A percentile compares a stretch with the other conserved stretches of the same genome.
phyloP scores from a whole-genome alignment of 805 yeast species.

The Ogataea nonfermentans region DNA sequence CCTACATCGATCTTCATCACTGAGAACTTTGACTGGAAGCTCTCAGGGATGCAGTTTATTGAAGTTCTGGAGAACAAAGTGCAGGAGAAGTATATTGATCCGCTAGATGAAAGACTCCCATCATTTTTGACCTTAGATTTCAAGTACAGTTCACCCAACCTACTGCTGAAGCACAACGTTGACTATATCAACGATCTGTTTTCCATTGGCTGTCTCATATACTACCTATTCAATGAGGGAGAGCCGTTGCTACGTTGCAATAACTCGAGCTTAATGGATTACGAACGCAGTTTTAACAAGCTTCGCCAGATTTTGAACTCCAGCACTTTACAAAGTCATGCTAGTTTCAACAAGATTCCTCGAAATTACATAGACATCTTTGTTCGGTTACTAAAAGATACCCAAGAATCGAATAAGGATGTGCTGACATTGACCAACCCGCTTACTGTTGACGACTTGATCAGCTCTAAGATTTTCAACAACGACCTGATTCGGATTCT shows the following conservation, averaged over 20 bases:
- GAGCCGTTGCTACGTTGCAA: constrained; percentile 44
- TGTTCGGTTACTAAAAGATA: constrained; percentile 51
- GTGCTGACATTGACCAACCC: constrained; percentile 27
- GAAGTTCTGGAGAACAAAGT: constrained; percentile 43
- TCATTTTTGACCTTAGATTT: constrained; percentile 64
- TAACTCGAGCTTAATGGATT: constrained; percentile 43
- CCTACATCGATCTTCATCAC: constrained; percentile 78
- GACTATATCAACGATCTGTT: constrained; percentile 76
- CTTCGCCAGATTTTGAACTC: constrained; percentile 33
- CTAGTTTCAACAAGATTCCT: constrained; percentile 60
- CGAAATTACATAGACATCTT: constrained; percentile 47
- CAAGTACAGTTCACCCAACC: constrained; percentile 82
- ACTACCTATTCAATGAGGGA: constrained; percentile 56
- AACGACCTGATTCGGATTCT: constrained; percentile 80
- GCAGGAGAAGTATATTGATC: constrained; percentile 64
- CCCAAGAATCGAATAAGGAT: constrained; percentile 34
- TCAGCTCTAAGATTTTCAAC: constrained; percentile 73
- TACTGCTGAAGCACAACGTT: constrained; percentile 62
- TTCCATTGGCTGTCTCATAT: constrained; percentile 76
- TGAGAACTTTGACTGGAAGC: constrained; percentile 90
- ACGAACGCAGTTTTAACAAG: constrained; percentile 53
- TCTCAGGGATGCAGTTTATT: constrained; percentile 68
- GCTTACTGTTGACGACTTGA: constrained; percentile 59
- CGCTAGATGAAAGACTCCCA: constrained; percentile 75
- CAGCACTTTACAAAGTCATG: constrained; percentile 43